Evolutionary conservation across 345 rosid species (phyloP).

Genomic region (Rhodomyrtus tomentosa): DNA sequence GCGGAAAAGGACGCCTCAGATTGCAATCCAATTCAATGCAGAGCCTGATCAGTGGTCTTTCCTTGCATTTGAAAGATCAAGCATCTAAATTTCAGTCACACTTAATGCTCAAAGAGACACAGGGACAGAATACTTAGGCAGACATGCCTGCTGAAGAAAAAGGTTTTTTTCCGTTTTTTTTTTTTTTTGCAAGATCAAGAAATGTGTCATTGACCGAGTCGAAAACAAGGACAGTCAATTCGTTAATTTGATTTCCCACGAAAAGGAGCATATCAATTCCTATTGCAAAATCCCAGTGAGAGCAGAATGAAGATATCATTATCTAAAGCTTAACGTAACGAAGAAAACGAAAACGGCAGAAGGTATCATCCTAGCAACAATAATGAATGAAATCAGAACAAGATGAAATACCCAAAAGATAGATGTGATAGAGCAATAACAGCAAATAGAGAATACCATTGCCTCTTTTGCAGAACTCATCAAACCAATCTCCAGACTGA

Average conservation of each 20-base stretch:
- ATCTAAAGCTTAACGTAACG: neutral
- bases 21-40: neutral
- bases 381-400: neutral
- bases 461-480: slow-evolving; percentile 28
- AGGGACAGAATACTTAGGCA: neutral
- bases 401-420: neutral
- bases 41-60: neutral
- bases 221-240: neutral
- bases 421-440: neutral
- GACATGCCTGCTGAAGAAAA: neutral
- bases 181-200: neutral
- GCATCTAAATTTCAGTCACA: neutral
- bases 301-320: neutral
- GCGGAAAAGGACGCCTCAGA: neutral
- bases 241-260: neutral
- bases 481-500: slow-evolving; percentile 40
- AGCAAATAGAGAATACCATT: slow-evolving; percentile 21
- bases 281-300: neutral
- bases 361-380: neutral
- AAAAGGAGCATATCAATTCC: neutral
- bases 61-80: neutral
- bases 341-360: neutral
- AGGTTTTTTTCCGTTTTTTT: neutral
- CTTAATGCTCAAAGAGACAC: neutral
- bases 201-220: neutral